A percentile compares a stretch with the other conserved stretches of the same genome.
Evolutionary conservation across 495 filamentous ascomycete species (phyloP).

Genomic region (Xylaria curta): DNA sequence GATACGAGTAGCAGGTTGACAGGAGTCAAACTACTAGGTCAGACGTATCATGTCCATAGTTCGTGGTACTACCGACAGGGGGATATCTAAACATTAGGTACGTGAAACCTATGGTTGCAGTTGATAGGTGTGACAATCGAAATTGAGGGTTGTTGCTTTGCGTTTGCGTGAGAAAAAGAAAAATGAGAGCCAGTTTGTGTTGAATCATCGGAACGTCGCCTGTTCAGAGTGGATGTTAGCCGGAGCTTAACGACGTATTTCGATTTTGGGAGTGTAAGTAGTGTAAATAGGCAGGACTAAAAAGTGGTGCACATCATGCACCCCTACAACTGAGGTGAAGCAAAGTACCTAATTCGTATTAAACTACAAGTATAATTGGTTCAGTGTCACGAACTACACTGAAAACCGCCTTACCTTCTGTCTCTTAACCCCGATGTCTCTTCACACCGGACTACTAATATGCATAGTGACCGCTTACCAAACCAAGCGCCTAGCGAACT

Average conservation of each 20-base stretch:
- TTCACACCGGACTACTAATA: neutral
- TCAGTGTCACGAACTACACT: neutral
- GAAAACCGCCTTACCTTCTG: neutral
- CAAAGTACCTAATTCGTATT: neutral
- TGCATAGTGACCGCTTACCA: neutral
- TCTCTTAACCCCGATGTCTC: neutral
- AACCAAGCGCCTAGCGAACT: neutral
- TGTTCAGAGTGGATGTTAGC: neutral
- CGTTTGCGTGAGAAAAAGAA: neutral
- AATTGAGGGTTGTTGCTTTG: neutral
- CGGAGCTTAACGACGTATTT: neutral
- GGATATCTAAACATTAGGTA: neutral
- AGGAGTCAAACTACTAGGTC: constrained; percentile 1
- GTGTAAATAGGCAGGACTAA: neutral
- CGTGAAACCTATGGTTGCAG: constrained; percentile 7
- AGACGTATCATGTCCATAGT: constrained; percentile 2
- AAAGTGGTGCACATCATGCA: constrained; percentile 2
- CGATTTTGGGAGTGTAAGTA: neutral
- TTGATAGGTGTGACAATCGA: neutral
- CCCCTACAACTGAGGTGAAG: neutral
- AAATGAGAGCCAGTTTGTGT: neutral
- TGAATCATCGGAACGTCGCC: neutral
- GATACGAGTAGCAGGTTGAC: neutral
- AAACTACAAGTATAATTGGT: neutral
- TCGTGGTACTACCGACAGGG: neutral